Conservation (phyloP, 768 basidiomycete species). For the Coprinopsis cinerea region DNA sequence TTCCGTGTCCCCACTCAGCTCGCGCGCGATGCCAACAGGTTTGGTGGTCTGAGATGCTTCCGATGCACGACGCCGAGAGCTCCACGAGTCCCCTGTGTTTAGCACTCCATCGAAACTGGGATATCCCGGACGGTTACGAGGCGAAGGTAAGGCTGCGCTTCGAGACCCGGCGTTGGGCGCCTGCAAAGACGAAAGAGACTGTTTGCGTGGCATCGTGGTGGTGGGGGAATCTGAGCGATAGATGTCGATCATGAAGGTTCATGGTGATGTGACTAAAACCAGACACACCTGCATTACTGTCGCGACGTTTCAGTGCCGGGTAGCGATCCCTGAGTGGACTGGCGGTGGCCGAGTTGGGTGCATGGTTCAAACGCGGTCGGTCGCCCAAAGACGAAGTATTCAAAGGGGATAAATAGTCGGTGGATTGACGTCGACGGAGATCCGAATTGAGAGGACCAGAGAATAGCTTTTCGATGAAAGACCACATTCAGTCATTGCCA, state of each 20-base stretch:
- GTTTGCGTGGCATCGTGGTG: constrained; percentile 54
- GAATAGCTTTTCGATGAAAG: constrained; percentile 52
- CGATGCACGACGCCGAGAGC: constrained; percentile 56
- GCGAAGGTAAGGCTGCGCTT: constrained; percentile 54
- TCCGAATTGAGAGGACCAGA: constrained; percentile 82
- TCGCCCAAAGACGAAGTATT: constrained; percentile 47
- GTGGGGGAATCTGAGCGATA: constrained; percentile 49
- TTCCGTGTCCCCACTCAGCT: constrained; percentile 34
- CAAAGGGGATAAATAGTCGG: constrained; percentile 61
- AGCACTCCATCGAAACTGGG: constrained; percentile 73
- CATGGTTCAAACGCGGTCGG: constrained; percentile 51
- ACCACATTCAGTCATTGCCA: neutral
- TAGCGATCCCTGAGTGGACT: constrained; percentile 68
- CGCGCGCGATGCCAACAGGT: constrained; percentile 21
- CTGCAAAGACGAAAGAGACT: constrained; percentile 61
- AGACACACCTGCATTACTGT: constrained; percentile 53
- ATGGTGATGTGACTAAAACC: constrained; percentile 3
- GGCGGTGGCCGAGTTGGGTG: constrained; percentile 36
- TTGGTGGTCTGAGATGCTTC: constrained; percentile 49
- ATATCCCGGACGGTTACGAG: constrained; percentile 57
- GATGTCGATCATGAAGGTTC: constrained; percentile 13
- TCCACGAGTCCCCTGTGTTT: constrained; percentile 63
- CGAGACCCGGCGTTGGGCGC: constrained; percentile 51
- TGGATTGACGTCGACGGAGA: constrained; percentile 78
- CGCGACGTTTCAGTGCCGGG: constrained; percentile 57